phyloP scores from a whole-genome alignment of 1,139 yeast species.

The Blastobotrys arbuscula region DNA sequence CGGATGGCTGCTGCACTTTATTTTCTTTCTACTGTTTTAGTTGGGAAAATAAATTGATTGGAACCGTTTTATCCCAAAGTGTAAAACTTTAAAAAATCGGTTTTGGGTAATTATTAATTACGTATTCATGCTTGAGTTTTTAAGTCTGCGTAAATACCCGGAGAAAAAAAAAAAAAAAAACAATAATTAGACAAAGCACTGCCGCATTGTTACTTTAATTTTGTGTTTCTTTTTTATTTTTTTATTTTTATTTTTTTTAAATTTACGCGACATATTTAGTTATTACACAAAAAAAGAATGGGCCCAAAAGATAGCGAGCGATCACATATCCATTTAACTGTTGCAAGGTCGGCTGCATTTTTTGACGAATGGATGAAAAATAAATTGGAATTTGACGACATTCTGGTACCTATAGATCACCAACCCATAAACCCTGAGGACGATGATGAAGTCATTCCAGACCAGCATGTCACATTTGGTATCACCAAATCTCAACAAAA shows the following conservation, averaged over 20 bases:
- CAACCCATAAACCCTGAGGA: conserved; percentile 33
- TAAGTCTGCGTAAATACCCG: no score
- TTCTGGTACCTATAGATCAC: conserved; percentile 31
- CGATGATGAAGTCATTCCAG: conserved; percentile 33
- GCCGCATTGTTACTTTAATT: no score
- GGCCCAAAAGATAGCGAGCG: conserved; percentile 35
- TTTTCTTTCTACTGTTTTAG: no score
- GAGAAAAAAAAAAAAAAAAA: no score
- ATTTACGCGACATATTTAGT: neutral
- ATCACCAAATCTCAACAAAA: conserved; percentile 19
- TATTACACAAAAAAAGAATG: neutral
- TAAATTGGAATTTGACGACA: conserved; percentile 33
- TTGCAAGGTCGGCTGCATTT: conserved; percentile 29
- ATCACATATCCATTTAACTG: conserved; percentile 32
- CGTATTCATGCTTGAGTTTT: no score
- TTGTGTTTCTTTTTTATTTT: neutral
- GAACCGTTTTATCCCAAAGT: neutral
- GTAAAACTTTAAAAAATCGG: no score
- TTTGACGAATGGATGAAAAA: conserved; percentile 35
- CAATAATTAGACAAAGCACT: no score
- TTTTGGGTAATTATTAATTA: no score
- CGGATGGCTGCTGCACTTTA: no score
- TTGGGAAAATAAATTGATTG: neutral
- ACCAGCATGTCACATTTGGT: conserved; percentile 29
- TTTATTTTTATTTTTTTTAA: neutral